These are phyloP conservation scores for Pelargonium nanum DNA, from an alignment of 345 rosid species.

Conservation along the genomic window DNA sequence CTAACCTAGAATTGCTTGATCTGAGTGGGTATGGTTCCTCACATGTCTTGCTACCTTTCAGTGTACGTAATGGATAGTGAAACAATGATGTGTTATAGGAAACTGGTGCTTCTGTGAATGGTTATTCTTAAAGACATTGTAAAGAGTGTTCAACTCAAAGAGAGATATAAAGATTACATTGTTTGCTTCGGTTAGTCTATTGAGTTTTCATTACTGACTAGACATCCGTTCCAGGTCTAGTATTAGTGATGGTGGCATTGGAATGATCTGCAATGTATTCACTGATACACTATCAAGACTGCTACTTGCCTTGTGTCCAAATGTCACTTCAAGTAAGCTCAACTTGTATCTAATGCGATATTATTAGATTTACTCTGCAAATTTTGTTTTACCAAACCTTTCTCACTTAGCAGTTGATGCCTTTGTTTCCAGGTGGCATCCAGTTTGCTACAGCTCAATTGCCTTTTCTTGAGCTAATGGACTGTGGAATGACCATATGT, in stretches of 20 bases:
- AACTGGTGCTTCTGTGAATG: not conserved
- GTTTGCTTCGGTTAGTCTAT: not conserved
- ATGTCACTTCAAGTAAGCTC: slow-evolving; percentile 86
- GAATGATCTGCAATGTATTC: slow-evolving; percentile 91
- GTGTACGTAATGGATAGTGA: not conserved
- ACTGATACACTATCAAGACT: slow-evolving; percentile 71
- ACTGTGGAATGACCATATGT: slow-evolving; percentile 90
- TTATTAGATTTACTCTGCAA: not conserved
- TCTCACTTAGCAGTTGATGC: not conserved
- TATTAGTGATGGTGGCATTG: slow-evolving; percentile 88
- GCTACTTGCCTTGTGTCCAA: slow-evolving; percentile 90
- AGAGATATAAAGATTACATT: not conserved
- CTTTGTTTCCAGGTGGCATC: slow-evolving; percentile 77
- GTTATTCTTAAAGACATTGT: too few species aligned
- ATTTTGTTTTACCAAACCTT: not conserved
- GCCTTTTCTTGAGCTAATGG: slow-evolving; percentile 93
- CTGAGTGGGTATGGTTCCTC: slow-evolving; percentile 80
- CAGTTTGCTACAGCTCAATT: slow-evolving; percentile 94
- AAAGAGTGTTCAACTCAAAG: not conserved
- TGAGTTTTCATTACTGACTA: not conserved
- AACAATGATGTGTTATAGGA: not conserved
- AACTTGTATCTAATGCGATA: not conserved
- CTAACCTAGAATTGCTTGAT: slow-evolving; percentile 82
- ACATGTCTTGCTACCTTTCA: slow-evolving; percentile 4
- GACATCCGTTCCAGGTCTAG: slow-evolving; percentile 56